A percentile compares a stretch with the other conserved stretches of the same genome.
Conservation (phyloP, 176 grass and related monocot species). For the Carex parvula region DNA sequence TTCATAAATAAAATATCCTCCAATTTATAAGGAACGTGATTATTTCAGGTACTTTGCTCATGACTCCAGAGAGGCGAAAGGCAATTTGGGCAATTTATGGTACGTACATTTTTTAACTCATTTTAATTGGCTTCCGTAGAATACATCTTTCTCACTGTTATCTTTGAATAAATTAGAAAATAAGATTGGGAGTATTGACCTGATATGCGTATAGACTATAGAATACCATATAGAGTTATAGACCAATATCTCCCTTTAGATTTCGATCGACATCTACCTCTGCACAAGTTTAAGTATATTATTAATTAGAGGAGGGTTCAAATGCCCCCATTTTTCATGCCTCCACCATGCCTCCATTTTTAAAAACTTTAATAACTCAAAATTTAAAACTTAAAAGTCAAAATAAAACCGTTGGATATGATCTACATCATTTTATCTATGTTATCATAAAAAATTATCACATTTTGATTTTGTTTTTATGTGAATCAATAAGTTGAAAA, state of each 20-base stretch:
- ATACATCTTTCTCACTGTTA: background rate
- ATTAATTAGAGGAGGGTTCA: too few species aligned
- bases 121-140: background rate
- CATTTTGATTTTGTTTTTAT: too few species aligned
- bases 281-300: background rate
- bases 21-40: background rate
- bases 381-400: too few species aligned
- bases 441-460: too few species aligned
- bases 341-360: too few species aligned
- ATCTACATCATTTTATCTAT: too few species aligned
- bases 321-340: too few species aligned
- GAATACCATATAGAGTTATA: too few species aligned
- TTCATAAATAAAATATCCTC: background rate
- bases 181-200: background rate
- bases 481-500: too few species aligned
- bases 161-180: background rate
- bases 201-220: background rate
- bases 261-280: background rate
- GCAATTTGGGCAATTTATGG: constrained; percentile 96
- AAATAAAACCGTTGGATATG: too few species aligned
- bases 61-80: constrained; percentile 82
- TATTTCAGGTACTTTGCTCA: constrained; percentile 76
- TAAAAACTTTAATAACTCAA: too few species aligned
- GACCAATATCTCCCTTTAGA: too few species aligned
- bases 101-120: background rate